These are phyloP conservation scores for Patellifolia procumbens DNA, from an alignment of 179 eudicot genomes.

Conservation along the genomic window DNA sequence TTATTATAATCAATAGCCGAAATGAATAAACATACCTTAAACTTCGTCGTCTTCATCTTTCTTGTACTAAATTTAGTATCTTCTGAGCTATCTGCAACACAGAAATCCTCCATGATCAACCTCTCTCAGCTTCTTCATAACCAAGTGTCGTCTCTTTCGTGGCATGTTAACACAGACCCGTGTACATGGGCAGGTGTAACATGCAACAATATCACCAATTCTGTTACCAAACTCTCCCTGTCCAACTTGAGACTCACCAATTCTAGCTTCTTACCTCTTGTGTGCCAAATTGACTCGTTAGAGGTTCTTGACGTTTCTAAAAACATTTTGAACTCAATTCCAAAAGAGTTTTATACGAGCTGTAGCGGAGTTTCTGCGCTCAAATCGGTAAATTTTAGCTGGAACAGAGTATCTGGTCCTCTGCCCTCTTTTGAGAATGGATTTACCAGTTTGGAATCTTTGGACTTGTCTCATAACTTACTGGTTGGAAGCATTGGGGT, in stretches of 20 bases:
- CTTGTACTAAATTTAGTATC: slow-evolving; percentile 31
- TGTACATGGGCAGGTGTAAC: slow-evolving; percentile 73
- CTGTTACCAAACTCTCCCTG: slow-evolving; percentile 44
- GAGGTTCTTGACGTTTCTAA: slow-evolving; percentile 64
- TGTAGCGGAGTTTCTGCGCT: slow-evolving; percentile 54
- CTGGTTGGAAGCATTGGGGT: slow-evolving; percentile 39
- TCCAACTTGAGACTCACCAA: slow-evolving; percentile 37
- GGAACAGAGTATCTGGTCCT: slow-evolving; percentile 43
- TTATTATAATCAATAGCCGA: neutral
- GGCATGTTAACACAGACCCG: slow-evolving; percentile 52
- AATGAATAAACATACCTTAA: slow-evolving; percentile 11
- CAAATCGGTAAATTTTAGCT: slow-evolving; percentile 60
- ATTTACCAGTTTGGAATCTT: slow-evolving; percentile 45
- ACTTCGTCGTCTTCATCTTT: slow-evolving; percentile 20
- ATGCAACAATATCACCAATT: slow-evolving; percentile 38
- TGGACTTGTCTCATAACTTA: slow-evolving; percentile 60
- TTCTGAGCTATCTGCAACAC: slow-evolving; percentile 46
- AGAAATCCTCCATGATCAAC: slow-evolving; percentile 44
- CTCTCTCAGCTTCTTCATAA: slow-evolving; percentile 40
- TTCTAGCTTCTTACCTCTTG: slow-evolving; percentile 37
- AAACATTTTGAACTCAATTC: slow-evolving; percentile 53
- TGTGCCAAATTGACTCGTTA: slow-evolving; percentile 56
- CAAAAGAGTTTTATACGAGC: slow-evolving; percentile 41
- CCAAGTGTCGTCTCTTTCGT: slow-evolving; percentile 30
- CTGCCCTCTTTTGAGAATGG: slow-evolving; percentile 57